Conservation (phyloP, 192 early-diverging fungal genomes). For the Geosiphon pyriformis region DNA sequence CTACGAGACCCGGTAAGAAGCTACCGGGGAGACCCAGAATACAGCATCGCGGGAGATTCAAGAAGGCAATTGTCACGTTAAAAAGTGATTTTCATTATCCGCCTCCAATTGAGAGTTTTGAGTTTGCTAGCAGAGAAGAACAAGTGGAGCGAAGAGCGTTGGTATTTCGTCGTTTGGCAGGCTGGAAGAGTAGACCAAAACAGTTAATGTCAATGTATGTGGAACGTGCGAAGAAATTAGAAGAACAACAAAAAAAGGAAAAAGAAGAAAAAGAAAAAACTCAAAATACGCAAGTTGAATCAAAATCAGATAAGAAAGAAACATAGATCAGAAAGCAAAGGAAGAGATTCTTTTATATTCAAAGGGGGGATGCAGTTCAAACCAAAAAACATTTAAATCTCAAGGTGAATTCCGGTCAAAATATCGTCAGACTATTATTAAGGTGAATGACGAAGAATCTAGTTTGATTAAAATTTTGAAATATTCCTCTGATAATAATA, state of each 20-base stretch:
- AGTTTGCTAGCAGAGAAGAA: slow-evolving; percentile 20
- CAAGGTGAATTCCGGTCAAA: too few species aligned
- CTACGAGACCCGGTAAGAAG: slow-evolving; percentile 44
- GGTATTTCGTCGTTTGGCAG: neutral
- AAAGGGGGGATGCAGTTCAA: too few species aligned
- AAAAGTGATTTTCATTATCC: slow-evolving; percentile 47
- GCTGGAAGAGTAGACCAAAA: slow-evolving; percentile 18
- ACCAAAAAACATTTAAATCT: too few species aligned
- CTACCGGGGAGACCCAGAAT: slow-evolving; percentile 32
- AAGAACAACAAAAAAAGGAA: neutral
- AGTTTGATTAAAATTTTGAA: too few species aligned
- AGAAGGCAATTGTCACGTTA: slow-evolving; percentile 58
- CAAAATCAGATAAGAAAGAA: too few species aligned
- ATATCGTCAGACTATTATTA: too few species aligned
- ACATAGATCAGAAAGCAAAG: too few species aligned
- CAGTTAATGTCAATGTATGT: neutral
- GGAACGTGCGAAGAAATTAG: neutral
- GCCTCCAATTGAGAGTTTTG: slow-evolving; percentile 32
- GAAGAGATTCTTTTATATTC: too few species aligned
- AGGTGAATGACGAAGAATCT: too few species aligned
- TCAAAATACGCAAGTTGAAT: too few species aligned
- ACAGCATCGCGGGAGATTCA: slow-evolving; percentile 40
- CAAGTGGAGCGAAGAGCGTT: neutral
- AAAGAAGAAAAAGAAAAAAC: neutral
- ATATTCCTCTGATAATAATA: too few species aligned